Percentiles rank a stretch among this genome's conserved stretches.
Evolutionary conservation across 2,329 filamentous ascomycete genomes (phyloP).

Genomic region (Tolypocladium pustulatum): DNA sequence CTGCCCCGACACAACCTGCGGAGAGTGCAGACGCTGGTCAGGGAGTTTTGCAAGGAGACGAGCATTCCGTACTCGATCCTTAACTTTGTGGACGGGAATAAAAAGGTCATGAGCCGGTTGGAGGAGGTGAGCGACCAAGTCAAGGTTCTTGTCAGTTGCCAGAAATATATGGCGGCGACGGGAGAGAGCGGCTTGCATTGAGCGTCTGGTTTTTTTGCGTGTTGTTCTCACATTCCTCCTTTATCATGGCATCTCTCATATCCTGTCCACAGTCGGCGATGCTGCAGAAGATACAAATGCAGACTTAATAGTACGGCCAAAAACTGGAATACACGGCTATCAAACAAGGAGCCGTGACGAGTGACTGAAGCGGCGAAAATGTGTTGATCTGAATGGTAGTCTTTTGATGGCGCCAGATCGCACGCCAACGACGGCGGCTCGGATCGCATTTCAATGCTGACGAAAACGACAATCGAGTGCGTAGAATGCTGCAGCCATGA

Average conservation of each 20-base stretch:
- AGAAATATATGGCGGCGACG: constrained; percentile 17
- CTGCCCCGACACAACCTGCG: constrained; percentile 80
- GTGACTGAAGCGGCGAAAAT: no score
- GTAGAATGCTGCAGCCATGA: no score
- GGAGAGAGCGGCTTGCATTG: not conserved
- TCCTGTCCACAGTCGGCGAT: no score
- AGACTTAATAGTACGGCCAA: no score
- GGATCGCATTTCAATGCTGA: no score
- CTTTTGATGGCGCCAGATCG: no score
- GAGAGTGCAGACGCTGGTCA: constrained; percentile 61
- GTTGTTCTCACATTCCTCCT: not conserved
- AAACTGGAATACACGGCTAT: not conserved
- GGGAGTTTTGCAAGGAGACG: constrained; percentile 73
- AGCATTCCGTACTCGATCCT: constrained; percentile 78
- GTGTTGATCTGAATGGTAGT: no score
- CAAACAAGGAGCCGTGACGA: not conserved
- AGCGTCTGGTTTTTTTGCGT: not conserved
- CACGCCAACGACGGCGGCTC: no score
- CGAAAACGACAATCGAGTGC: no score
- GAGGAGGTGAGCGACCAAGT: constrained; percentile 74
- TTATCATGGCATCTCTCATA: not conserved
- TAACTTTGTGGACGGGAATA: constrained; percentile 76
- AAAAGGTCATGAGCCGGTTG: constrained; percentile 64
- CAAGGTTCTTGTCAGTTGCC: constrained; percentile 65
- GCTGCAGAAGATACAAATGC: no score